Base-by-base conservation (phyloP, 1,284 basidiomycete genomes). In the Ganoderma lingzhi region DNA sequence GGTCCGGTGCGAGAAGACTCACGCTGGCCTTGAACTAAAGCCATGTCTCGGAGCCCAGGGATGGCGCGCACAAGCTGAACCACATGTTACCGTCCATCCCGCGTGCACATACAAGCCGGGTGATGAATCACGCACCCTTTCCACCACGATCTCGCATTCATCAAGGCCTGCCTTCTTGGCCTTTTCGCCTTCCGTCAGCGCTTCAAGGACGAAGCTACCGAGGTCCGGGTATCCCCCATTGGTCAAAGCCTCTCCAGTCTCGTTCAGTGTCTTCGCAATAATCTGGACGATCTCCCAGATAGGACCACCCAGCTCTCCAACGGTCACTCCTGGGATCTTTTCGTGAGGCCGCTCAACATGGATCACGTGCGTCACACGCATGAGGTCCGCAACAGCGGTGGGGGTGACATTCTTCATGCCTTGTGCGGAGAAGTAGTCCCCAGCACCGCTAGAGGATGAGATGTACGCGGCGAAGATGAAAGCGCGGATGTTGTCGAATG, bases 11-110 rank as follows among this genome's bases (percentile, higher is more conserved):
- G 2, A 15, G 19, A 45, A 55, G 48, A 84, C 90, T 78, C 76
- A 93, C 93, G 86, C 78, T 86, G 81, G 37, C 84, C 88, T 55
- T 91, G 79, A 1, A 95, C 86, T 9, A 85, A 64, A 19, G 85
- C 82, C 88, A 93, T 91, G 77, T 96, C 94, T 71, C 83, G 86
- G 76, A 95, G 95, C 10, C 87, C 91, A 41, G 94, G 94, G 69
- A 96, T 87, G 14, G 89, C 90, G 23, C 85, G 82, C 19, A 93
- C 90, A 48, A 96, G 84, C 92, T 95, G 51, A 30, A 15, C 15
- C 66, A 41, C 56, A 28, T 15, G 30, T 12, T 10, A 28, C 3
- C 19, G 28, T 53, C 44, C 58, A 23, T 17, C 56, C 59, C 14
- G 39, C 30, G 67, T 66, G 65, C 2, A 56, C 51, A 15, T 53